These are phyloP conservation scores for Solanum chacoense DNA, from an alignment of 305 asterid genomes.

Conservation along the genomic window DNA sequence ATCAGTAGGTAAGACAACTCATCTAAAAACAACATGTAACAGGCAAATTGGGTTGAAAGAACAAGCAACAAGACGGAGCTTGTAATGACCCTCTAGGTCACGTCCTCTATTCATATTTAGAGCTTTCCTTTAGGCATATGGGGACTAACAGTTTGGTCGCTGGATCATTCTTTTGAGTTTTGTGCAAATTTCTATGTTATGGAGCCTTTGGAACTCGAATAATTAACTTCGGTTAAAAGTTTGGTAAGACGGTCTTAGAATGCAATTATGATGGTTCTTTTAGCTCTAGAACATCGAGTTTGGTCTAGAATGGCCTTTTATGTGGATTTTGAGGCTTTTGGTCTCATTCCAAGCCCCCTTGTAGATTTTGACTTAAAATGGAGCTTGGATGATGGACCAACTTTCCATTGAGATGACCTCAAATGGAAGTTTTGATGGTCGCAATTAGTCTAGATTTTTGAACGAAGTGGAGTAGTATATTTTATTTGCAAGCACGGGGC, in stretches of 20 bases:
- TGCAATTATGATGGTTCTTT: neutral
- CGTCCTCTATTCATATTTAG: neutral
- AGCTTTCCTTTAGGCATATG: neutral
- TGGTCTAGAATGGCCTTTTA: neutral
- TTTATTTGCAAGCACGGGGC: neutral
- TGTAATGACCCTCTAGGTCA: neutral
- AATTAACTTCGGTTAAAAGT: neutral
- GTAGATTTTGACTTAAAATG: neutral
- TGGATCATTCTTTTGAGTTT: neutral
- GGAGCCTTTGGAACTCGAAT: neutral
- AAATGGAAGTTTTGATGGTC: neutral
- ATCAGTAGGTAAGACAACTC: neutral
- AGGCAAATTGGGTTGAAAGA: neutral
- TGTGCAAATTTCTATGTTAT: neutral
- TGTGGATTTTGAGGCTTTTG: neutral
- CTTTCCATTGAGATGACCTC: neutral
- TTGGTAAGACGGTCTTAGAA: neutral
- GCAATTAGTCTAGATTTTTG: no score
- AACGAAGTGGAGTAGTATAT: neutral
- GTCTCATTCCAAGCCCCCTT: neutral
- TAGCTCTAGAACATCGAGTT: neutral
- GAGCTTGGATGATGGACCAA: neutral
- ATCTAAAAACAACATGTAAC: neutral
- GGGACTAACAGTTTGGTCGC: neutral
- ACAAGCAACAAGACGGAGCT: neutral